A percentile compares a stretch with the other conserved stretches of the same genome.
Conservation (phyloP, 495 filamentous ascomycete species). For the Penicillium herquei region DNA sequence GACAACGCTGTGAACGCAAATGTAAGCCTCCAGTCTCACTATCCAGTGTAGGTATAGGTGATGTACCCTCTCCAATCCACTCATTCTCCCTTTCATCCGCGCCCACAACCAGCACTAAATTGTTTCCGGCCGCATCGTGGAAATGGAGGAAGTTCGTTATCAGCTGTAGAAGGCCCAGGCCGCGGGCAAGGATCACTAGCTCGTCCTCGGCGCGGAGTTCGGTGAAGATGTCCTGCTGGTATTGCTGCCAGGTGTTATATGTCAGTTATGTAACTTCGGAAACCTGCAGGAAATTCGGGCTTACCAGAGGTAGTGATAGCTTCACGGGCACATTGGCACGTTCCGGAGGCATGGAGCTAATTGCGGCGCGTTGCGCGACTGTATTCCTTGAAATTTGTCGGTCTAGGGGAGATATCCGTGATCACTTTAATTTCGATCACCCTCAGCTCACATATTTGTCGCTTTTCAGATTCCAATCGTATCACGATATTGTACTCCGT, state of each 20-base stretch:
- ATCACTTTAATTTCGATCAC: no score
- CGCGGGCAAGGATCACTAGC: conserved; percentile 85
- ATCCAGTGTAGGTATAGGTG: not conserved
- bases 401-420: no score
- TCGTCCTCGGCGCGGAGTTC: conserved; percentile 90
- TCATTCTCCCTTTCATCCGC: conserved; percentile 92
- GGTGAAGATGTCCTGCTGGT: conserved; percentile 89
- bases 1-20: conserved; percentile 61
- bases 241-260: conserved; percentile 58
- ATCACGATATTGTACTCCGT: no score
- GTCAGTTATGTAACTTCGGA: conserved; percentile 13
- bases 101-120: conserved; percentile 84
- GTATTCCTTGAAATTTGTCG: not conserved
- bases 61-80: conserved; percentile 78
- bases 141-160: conserved; percentile 93
- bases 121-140: conserved; percentile 93
- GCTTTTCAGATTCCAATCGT: no score
- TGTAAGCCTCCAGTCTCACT: conserved; percentile 4
- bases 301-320: conserved; percentile 86
- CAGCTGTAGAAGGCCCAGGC: conserved; percentile 84
- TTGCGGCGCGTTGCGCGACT: conserved; percentile 27
- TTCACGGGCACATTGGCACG: conserved; percentile 71
- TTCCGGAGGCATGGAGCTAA: conserved; percentile 54
- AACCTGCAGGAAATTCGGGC: conserved; percentile 12
- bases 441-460: no score